phyloP scores from a whole-genome alignment of 2,329 filamentous ascomycete species.

The Periconia digitata region DNA sequence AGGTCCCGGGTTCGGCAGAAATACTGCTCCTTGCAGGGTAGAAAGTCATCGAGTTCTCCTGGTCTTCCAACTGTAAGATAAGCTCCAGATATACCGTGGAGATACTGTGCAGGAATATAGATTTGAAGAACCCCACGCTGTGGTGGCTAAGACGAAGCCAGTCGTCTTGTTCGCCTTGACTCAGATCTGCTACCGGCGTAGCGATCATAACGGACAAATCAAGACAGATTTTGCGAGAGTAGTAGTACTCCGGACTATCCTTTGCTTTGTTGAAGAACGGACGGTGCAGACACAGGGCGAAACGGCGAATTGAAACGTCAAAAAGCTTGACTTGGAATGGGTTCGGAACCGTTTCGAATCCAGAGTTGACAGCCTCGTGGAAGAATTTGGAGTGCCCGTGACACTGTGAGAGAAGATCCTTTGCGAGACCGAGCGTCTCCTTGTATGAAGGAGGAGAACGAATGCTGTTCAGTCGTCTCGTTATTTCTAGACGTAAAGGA shows the following conservation, averaged over 20 bases:
- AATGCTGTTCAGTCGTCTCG: slow-evolving; percentile 36
- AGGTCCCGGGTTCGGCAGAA: neutral
- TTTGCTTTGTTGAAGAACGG: slow-evolving; percentile 49
- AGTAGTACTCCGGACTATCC: slow-evolving; percentile 52
- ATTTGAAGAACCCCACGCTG: slow-evolving; percentile 28
- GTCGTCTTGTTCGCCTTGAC: slow-evolving; percentile 19
- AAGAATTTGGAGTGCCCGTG: slow-evolving; percentile 18
- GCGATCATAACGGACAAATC: slow-evolving; percentile 38
- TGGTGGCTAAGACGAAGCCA: slow-evolving; percentile 20
- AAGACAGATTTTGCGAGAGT: slow-evolving; percentile 52
- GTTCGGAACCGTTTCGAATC: neutral
- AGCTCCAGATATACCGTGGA: slow-evolving; percentile 28
- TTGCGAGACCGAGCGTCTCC: slow-evolving; percentile 28
- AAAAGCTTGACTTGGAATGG: slow-evolving; percentile 54
- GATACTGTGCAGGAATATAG: slow-evolving; percentile 22
- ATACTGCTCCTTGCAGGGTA: neutral
- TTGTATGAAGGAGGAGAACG: slow-evolving; percentile 32
- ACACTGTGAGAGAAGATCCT: slow-evolving; percentile 26
- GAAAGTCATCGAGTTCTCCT: slow-evolving; percentile 1
- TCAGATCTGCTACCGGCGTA: slow-evolving; percentile 14
- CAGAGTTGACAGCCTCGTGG: slow-evolving; percentile 13
- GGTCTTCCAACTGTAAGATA: slow-evolving; percentile 23
- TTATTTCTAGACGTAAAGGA: slow-evolving; percentile 40
- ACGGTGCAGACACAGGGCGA: slow-evolving; percentile 58
- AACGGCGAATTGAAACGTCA: slow-evolving; percentile 57